Evolutionary conservation across 2,329 filamentous ascomycete genomes (phyloP), one percentile per base, ranked within the genome.

Genomic region (Chrysoporthe cubensis): DNA sequence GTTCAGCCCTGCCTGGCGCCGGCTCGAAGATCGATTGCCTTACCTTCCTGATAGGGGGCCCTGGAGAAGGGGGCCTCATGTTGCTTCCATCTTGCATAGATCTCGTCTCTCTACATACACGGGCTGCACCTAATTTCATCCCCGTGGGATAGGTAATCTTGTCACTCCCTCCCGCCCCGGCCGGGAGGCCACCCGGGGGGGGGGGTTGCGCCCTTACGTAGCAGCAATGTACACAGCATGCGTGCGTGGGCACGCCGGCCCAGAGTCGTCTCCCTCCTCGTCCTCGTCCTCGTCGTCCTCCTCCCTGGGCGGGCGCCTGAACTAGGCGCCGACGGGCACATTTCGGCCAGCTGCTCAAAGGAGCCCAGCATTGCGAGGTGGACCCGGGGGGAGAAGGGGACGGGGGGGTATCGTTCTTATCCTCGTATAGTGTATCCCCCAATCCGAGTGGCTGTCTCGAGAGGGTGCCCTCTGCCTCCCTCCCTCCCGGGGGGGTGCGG

Each of bases 31-130:
- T 26, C 26, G 26, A 26, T 5, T 42, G n/a, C 34, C 52, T 56
- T 50, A 50, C 65, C 59, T 62, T 63, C 59, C 59, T 16, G 16
- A 63, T 48, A 14, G 43, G 60, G 59, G 21, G 37, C 6, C 34
- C 37, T 7, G 37, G 56, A 26, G 26, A 26, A 26, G 48, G 37
- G 32, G 42, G 16, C 18, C 21, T 56, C 59, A 65, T 61, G 58
- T 62, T 54, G 54, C 57, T 57, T 67, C 46, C 58, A 62, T 59
- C 40, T 63, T 67, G 68, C 68, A 69, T 67, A 67, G 68, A 67
- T 60, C 65, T 65, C 46, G 37, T 67, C 34, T 62, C 58, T 63
- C 67, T 69, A 60, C 62, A 62, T 65, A 60, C 62, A 62, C 63
- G 37, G 50, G 62, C 65, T 66, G 62, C 62, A 64, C 40, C 62